A percentile compares a stretch with the other conserved stretches of the same genome.
Evolutionary conservation across 495 filamentous ascomycete genomes (phyloP).

Genomic region (Penicillium subrubescens): DNA sequence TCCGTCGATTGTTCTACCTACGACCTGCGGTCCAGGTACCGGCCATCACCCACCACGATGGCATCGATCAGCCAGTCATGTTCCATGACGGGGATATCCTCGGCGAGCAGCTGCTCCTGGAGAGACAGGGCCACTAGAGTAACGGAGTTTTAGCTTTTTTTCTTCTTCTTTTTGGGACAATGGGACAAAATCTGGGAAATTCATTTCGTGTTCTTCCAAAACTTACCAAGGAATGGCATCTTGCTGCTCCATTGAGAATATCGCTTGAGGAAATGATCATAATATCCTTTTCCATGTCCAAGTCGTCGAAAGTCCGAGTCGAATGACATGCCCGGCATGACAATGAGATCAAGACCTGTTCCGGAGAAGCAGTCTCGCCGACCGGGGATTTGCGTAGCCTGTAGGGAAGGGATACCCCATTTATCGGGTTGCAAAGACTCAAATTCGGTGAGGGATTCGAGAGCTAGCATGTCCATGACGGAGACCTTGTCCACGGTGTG

Average conservation of each 20-base stretch:
- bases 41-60: conserved; percentile 62
- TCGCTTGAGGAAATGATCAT: conserved; percentile 85
- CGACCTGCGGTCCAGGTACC: conserved; percentile 39
- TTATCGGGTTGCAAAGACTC: conserved; percentile 70
- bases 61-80: conserved; percentile 70
- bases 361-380: conserved; percentile 71
- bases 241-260: conserved; percentile 55
- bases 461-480: conserved; percentile 91
- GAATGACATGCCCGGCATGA: conserved; percentile 95
- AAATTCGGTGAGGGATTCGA: conserved; percentile 74
- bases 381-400: conserved; percentile 57
- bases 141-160: conserved; percentile 29
- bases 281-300: conserved; percentile 96
- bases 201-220: conserved; percentile 14
- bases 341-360: conserved; percentile 73
- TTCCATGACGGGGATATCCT: conserved; percentile 65
- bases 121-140: conserved; percentile 79
- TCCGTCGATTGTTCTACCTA: conserved; percentile 20
- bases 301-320: conserved; percentile 73
- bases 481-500: conserved; percentile 61
- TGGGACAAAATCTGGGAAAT: conserved; percentile 9
- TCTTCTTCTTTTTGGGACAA: conserved; percentile 1
- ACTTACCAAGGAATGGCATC: conserved; percentile 69
- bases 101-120: conserved; percentile 78
- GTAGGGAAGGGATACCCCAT: conserved; percentile 91